Conservation (phyloP, 192 early-diverging fungal genomes). For the Phycomyces blakesleeanus region DNA sequence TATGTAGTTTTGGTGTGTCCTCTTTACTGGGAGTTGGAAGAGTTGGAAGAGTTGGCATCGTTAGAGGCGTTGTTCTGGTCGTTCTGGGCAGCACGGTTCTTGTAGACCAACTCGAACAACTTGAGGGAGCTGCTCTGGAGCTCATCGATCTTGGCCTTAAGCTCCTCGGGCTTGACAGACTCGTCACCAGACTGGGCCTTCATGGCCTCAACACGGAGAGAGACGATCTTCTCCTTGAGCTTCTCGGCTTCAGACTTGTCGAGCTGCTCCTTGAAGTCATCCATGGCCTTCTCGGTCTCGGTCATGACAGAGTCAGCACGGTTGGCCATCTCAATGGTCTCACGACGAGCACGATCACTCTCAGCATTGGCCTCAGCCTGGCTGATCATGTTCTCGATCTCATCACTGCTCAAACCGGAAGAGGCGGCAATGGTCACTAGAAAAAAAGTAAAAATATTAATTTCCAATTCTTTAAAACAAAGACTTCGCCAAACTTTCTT, state of each 20-base stretch:
- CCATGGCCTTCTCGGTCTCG: slow-evolving; percentile 94
- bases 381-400: slow-evolving; percentile 93
- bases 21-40: slow-evolving; percentile 8
- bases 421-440: slow-evolving; percentile 85
- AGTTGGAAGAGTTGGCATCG: background rate
- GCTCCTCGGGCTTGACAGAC: slow-evolving; percentile 73
- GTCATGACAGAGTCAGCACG: slow-evolving; percentile 86
- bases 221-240: slow-evolving; percentile 79
- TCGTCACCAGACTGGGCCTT: slow-evolving; percentile 67
- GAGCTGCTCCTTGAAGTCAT: slow-evolving; percentile 95
- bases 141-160: slow-evolving; percentile 82
- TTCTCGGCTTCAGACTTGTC: slow-evolving; percentile 85
- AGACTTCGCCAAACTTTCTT: too few relatives aligned
- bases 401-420: slow-evolving; percentile 83
- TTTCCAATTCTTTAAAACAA: too few relatives aligned
- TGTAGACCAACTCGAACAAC: slow-evolving; percentile 98
- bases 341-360: slow-evolving; percentile 86
- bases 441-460: background rate
- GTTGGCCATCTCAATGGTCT: slow-evolving; percentile 88
- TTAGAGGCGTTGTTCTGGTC: background rate
- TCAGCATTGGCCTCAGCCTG: slow-evolving; percentile 90
- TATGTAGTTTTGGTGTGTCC: background rate
- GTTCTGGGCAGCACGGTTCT: slow-evolving; percentile 50
- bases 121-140: slow-evolving; percentile 89
- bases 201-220: slow-evolving; percentile 74